Conservation (phyloP, 2,329 filamentous ascomycete species). For the Leptographium lundbergii region DNA sequence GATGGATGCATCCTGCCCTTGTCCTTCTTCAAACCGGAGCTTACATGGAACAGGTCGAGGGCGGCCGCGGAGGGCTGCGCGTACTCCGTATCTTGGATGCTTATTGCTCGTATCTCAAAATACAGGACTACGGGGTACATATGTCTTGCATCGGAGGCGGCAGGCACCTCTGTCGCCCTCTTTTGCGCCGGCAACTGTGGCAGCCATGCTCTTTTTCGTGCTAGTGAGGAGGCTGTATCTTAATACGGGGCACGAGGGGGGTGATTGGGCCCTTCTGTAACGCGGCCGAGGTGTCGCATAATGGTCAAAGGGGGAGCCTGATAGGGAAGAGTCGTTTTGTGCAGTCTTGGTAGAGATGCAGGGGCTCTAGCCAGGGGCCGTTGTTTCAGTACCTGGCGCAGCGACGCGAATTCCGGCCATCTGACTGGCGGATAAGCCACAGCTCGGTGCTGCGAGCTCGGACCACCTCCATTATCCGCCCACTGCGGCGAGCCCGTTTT, state of each 20-base stretch:
- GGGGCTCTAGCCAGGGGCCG: background rate
- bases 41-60: background rate
- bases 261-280: background rate
- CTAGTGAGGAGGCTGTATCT: background rate
- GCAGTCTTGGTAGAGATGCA: background rate
- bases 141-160: no score
- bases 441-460: no score
- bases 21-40: no score
- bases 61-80: background rate
- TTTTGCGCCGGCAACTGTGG: background rate
- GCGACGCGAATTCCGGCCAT: no score
- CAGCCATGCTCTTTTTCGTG: background rate
- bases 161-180: background rate
- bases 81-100: background rate
- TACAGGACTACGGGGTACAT: no score
- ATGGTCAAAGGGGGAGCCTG: background rate
- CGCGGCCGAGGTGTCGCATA: slow-evolving; percentile 2
- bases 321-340: no score
- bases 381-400: no score
- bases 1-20: no score
- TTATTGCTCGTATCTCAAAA: background rate
- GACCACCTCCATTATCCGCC: no score
- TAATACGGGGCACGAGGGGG: background rate
- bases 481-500: no score
- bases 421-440: no score